Conservation (phyloP, 371 early-diverging fungal species). For the Dichotomocladium elegans region DNA sequence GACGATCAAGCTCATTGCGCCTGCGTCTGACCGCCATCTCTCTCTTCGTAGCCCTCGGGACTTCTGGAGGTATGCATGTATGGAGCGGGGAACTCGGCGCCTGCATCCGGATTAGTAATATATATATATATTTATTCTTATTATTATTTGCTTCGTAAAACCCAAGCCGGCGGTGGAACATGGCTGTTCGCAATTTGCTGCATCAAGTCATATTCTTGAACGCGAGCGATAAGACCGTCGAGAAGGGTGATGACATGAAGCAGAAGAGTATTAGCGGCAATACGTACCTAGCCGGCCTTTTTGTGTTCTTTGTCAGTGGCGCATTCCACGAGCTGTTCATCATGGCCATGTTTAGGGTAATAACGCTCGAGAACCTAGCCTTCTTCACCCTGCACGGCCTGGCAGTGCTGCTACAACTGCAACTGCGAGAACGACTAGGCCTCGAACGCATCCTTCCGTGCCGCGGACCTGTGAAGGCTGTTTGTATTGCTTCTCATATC, state of each 20-base stretch:
- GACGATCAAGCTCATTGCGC: no score
- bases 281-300: conserved; percentile 13
- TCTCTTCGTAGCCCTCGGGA: conserved; percentile 38
- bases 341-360: conserved; percentile 22
- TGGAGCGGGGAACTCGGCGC: no score
- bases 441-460: no score
- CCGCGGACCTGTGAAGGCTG: no score
- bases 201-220: conserved; percentile 17
- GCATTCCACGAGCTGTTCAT: conserved; percentile 34
- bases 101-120: no score
- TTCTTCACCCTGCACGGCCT: conserved; percentile 33
- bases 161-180: conserved; percentile 42
- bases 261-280: conserved; percentile 4
- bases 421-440: neutral
- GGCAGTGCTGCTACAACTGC: conserved; percentile 4
- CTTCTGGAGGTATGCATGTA: conserved; percentile 48
- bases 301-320: conserved; percentile 31
- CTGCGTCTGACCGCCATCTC: no score
- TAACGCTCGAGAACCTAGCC: conserved; percentile 29
- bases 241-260: no score
- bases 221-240: no score
- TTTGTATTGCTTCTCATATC: no score
- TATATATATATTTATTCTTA: no score
- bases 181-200: conserved; percentile 23
- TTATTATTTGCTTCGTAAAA: no score